Evolutionary conservation across 257 asterid genomes (phyloP), one percentile per base, ranked within the genome.

Genomic region (Solanum bukasovii): DNA sequence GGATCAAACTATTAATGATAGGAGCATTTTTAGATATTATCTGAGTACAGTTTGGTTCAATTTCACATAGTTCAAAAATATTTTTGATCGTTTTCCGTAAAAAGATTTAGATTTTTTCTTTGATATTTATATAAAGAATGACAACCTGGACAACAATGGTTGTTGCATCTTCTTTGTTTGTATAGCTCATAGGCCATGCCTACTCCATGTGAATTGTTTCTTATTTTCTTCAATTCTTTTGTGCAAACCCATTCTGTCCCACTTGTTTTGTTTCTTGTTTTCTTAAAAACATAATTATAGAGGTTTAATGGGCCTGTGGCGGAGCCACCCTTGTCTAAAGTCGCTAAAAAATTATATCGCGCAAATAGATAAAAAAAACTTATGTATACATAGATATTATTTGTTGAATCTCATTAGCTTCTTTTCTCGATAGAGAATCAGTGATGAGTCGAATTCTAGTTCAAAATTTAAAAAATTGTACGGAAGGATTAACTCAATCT

Each of bases 161-260:
- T 31, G 70, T n/a, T 31, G 70, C 21, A 82, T 82, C 31, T 82
- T 82, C 70, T 29, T 82, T 82, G 70, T 82, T 49, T 18, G 85
- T 81, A 25, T 25, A 44, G 18, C 1, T 12, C 18, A 74, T 74
- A 18, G 85, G 70, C 70, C 86, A 49, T 49, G 13, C 86, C 42
- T 49, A 82, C 9, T 44, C 6, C 84, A 77, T 77, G 84, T 77
- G 84, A 77, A 40, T 13, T 77, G 84, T 77, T 77, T 77, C 84
- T 40, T 77, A 37, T 77, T 77, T 77, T 74, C 84, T 77, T 77
- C 84, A n/a, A 38, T 12, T 2, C 13, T 14, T 77, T 77, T 18
- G 23, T 38, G 23, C 34, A 40, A 77, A 40, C 35, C 59, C 59
- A 77, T 61, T 77, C 16, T 77, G 59, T n/a, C 52, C 35, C 61